Conservation (phyloP, 2,329 filamentous ascomycete species). For the Chaetomium sp. region DNA sequence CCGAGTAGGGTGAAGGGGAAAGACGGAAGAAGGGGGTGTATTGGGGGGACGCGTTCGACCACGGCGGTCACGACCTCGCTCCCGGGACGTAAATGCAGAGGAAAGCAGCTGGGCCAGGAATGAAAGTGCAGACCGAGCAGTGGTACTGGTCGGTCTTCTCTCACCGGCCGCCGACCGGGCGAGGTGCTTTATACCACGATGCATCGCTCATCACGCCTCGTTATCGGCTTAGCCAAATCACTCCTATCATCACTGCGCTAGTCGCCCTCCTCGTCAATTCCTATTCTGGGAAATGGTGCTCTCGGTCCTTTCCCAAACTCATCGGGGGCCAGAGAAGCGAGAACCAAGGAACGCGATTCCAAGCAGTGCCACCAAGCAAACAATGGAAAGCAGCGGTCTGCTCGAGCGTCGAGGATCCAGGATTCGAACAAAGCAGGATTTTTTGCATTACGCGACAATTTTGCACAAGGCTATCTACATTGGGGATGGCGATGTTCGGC, state of each 20-base stretch:
- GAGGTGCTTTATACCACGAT: neutral
- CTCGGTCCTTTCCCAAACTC: no score
- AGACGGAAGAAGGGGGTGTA: neutral
- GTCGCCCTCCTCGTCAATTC: no score
- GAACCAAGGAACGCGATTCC: no score
- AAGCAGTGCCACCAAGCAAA: neutral
- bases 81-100: neutral
- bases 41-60: no score
- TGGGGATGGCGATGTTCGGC: neutral
- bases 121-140: neutral
- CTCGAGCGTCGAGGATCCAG: no score
- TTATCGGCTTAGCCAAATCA: no score
- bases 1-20: neutral
- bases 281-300: no score
- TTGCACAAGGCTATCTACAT: neutral
- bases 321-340: no score
- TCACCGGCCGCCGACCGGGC: neutral
- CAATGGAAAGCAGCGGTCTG: neutral
- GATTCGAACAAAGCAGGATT: neutral
- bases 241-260: no score
- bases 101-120: neutral
- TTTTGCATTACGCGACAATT: neutral
- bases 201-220: no score
- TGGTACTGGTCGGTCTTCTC: neutral
- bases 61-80: neutral